Evolutionary conservation across 75 land plant genomes (phyloP).

Genomic region (Selaginella tamariscina): DNA sequence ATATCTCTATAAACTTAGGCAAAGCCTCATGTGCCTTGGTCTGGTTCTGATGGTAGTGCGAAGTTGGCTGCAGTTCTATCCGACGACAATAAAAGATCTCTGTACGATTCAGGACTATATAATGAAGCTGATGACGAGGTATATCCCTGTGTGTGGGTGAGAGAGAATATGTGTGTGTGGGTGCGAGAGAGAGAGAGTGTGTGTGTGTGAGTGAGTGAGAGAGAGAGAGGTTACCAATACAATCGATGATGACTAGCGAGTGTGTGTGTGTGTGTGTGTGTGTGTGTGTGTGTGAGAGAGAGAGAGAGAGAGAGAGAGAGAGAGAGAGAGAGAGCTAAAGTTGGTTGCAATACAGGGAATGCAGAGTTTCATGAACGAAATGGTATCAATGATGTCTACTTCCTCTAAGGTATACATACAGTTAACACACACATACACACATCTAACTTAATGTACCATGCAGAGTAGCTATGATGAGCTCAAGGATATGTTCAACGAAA

Average conservation of each 20-base stretch:
- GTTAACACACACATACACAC: too few relatives aligned
- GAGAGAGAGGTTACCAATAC: too few relatives aligned
- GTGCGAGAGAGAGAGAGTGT: too few relatives aligned
- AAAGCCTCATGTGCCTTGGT: neutral
- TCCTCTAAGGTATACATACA: neutral
- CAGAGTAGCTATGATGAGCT: neutral
- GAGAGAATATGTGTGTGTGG: too few relatives aligned
- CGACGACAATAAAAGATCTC: neutral
- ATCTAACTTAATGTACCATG: neutral
- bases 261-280: too few relatives aligned
- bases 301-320: too few relatives aligned
- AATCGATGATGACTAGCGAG: too few relatives aligned
- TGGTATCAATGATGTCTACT: neutral
- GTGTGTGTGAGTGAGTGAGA: too few relatives aligned
- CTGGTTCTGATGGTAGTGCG: neutral
- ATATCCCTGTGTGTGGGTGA: neutral
- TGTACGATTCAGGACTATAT: conserved; percentile 10
- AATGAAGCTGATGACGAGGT: conserved; percentile 5
- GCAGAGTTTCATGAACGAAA: neutral
- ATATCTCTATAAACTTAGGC: neutral
- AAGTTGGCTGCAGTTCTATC: neutral
- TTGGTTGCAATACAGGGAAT: conserved; percentile 6
- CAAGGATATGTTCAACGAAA: neutral
- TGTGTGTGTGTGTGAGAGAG: too few relatives aligned
- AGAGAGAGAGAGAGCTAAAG: too few relatives aligned